Evolutionary conservation across 2,329 filamentous ascomycete species (phyloP).

Genomic region (Monosporascus cannonballus): DNA sequence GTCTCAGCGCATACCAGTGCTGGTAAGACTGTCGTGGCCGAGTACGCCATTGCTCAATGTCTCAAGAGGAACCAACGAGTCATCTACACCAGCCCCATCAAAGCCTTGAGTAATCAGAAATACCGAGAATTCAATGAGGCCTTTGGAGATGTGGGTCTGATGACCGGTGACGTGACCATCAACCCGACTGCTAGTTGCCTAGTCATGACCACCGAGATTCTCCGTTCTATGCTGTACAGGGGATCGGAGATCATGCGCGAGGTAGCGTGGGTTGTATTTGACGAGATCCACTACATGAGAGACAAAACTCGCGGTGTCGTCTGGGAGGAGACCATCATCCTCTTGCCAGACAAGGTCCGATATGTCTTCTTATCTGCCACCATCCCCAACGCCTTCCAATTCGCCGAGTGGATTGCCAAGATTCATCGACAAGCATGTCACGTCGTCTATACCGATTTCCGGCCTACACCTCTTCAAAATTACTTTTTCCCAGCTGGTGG

Average conservation of each 20-base stretch:
- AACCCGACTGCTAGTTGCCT: conserved; percentile 97
- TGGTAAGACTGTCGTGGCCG: conserved; percentile 95
- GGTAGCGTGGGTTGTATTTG: conserved; percentile 96
- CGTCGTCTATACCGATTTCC: conserved; percentile 98
- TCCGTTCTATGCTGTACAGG: conserved; percentile 95
- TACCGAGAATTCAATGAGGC: conserved; percentile 94
- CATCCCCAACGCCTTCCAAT: conserved; percentile 98
- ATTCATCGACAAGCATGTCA: conserved; percentile 97
- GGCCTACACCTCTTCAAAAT: conserved; percentile 91
- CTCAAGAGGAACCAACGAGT: conserved; percentile 96
- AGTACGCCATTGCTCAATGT: conserved; percentile 97
- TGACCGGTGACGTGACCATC: conserved; percentile 99
- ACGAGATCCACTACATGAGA: conserved; percentile 97
- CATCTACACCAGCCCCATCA: conserved; percentile 99
- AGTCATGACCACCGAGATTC: conserved; percentile 99
- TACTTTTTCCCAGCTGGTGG: conserved; percentile 95
- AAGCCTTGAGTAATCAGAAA: conserved; percentile 97
- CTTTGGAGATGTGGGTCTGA: conserved; percentile 93
- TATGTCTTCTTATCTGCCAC: conserved; percentile 98
- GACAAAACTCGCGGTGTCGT: conserved; percentile 93
- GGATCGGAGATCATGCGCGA: conserved; percentile 99
- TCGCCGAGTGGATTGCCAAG: conserved; percentile 98
- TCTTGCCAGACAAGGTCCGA: conserved; percentile 95
- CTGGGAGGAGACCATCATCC: conserved; percentile 98
- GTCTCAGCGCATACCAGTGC: conserved; percentile 97